Base-by-base conservation (phyloP, 2,329 filamentous ascomycete species). In the Xylaria multiplex region DNA sequence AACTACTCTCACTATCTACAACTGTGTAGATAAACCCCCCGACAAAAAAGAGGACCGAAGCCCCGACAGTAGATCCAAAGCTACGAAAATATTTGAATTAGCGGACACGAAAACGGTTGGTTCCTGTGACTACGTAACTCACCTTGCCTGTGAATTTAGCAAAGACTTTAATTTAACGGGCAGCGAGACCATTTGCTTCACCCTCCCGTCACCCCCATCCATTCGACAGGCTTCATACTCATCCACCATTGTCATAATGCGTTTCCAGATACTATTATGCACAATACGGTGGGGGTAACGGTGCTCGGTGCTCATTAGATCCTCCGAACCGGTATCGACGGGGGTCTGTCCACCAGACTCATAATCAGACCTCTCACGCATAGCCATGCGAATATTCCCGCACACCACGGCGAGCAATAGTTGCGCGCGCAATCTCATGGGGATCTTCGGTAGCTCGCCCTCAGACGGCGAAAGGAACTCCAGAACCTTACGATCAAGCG, bases 351-450 rank as follows among this genome's bases (percentile, higher is more conserved):
- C n/a, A 27, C 43, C 27, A 40, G 37, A 40, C 14, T 69, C 61
- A 2, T 55, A 9, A 0, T 69, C 61, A 4, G 65, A 48, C 30
- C 55, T 70, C 65, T 73, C 72, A 1, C 68, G 61, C 40, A 70
- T 75, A 24, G 75, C 72, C 65, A 77, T 76, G 1, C 73, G 73
- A 27, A 78, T 67, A 55, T 78, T 78, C 0, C 76, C 76, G 8
- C 74, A 72, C 0, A 77, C 74, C 2, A 77, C 72, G 2, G 73
- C 70, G 0, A 77, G 63, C 32, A 78, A 48, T 11, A 78, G 55
- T 50, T 75, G 74, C 4, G 75, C 76, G 11, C 64, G 69, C 49
- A 76, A 24, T 9, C 71, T 59, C 48, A 60, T 40, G 1, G 70
- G 57, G 9, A 75, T 59, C 2, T 53, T 5, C 3, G 72, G 72